Base-by-base conservation (phyloP, 2,329 filamentous ascomycete species). In the Ascochyta lentis region DNA sequence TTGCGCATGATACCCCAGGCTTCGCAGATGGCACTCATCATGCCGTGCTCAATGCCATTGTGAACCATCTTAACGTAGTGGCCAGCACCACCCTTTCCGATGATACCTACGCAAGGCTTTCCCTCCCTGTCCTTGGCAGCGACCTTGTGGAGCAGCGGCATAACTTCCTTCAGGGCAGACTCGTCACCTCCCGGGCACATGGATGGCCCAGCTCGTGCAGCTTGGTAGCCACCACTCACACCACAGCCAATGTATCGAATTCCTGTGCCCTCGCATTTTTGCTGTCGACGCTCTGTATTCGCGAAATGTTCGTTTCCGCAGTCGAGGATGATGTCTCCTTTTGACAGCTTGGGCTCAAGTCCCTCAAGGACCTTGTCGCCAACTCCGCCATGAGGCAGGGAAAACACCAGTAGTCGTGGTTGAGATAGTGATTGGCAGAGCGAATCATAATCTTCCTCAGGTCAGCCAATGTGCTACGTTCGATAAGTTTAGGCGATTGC, bases 31-130 rank as follows among this genome's bases (percentile, higher is more conserved):
- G 82, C 79, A 49, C 82, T 84, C 77, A 91, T 83, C 84, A 91
- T 89, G 1, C 86, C 88, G 58, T 89, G 86, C 68, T 91, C 88
- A 57, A 91, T 90, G 1, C 87, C 88, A 60, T 91, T 90, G 69
- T 91, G 88, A 4, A 90, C 81, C 87, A 90, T 91, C 77, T 91
- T 91, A 37, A 90, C 86, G 65, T 87, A 91, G 70, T 91, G 88
- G 0, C 88, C 88, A 1, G 84, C 81, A 1, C 88, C 87, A 0
- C 84, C 84, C 2, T 83, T 82, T 0, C 88, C 88, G 42, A 88
- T 80, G 24, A 81, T 78, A 0, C 77, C 83, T 0, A 88, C 85
- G 62, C 87, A 90, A 0, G 86, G 81, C 10, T 78, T 81, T 0
- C 84, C 85, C 4, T 83, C 76, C 33, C 76, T 76, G 51, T 87